Base-by-base conservation (phyloP, 2,329 filamentous ascomycete genomes). In the Plectosphaerella cucumerina region DNA sequence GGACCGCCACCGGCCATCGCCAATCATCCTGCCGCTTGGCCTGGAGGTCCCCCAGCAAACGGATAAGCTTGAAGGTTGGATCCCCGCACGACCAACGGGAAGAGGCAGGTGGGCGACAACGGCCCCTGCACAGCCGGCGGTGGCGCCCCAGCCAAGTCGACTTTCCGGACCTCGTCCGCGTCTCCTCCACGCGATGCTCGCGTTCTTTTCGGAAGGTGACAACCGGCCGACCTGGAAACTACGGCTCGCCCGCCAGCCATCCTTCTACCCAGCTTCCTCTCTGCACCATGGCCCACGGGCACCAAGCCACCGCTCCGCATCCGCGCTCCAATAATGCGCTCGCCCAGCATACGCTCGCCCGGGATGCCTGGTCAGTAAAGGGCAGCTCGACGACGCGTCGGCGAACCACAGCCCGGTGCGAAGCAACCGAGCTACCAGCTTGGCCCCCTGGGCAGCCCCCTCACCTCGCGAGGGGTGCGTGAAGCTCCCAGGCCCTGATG, bases 81-180 rank as follows among this genome's bases (percentile, higher is more conserved):
- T 47, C 45, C 45, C 45, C 45, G 45, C 45, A 39, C 18, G 14
- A 18, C 45, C 45, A 47, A 47, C 45, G 34, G 33, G 45, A 47
- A 47, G 18, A 47, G 45, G 45, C 45, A 47, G 45, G 45, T 47
- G 31, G 23, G 31, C 21, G 35, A 47, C 34, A 21, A n/a, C 15
- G 21, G 14, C 45, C 45, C 45, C 45, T 47, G 45, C 21, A 23
- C 20, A n/a, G 20, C 20, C 6, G 17, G 43, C 20, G 6, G 18
- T 21, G 22, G 44, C 31, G 26, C 15, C 44, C 18, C 8, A 18
- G 33, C 45, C 34, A 21, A 47, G 45, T 10, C n/a, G 10, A 17
- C 39, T 4, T 18, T 8, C n/a, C 35, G 15, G 15, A 15, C 17
- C 35, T 10, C 39, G 39, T 18, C 39, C n/a, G 17, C 39, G n/a